A percentile compares a stretch with the other conserved stretches of the same genome.
These are phyloP conservation scores for Mortierella sp. DNA, from an alignment of 371 early-diverging fungal genomes.

Conservation along the genomic window DNA sequence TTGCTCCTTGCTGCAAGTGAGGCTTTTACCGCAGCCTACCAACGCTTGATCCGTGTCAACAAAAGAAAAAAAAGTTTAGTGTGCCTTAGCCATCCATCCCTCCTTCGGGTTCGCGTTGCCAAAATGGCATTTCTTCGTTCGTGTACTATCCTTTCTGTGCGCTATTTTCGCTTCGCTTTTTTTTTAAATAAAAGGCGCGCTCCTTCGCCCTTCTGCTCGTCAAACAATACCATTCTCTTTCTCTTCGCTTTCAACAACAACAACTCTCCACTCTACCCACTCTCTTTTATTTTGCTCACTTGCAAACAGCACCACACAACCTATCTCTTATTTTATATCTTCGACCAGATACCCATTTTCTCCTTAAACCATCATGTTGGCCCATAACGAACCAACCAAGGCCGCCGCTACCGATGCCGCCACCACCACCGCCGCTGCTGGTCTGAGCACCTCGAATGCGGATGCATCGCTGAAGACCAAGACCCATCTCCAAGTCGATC, in stretches of 20 bases:
- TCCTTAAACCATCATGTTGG: conserved; percentile 2
- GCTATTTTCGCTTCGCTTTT: not conserved
- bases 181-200: conserved; percentile 2
- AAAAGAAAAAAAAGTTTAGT: not conserved
- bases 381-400: conserved; percentile 20
- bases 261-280: not conserved
- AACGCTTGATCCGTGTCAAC: not conserved
- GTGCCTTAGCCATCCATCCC: not conserved
- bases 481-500: conserved; percentile 25
- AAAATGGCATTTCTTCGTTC: not conserved
- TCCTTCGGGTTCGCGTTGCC: not conserved
- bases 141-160: not conserved
- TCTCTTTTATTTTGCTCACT: not conserved
- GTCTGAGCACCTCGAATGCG: not conserved
- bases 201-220: not conserved
- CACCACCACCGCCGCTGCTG: not conserved
- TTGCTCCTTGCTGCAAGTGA: not conserved
- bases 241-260: not conserved
- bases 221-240: not conserved
- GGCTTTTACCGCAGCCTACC: not conserved
- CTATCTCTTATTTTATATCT: not conserved
- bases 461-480: not conserved
- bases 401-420: not conserved
- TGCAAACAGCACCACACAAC: too few relatives aligned
- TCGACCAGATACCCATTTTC: not conserved